Evolutionary conservation across 2,329 filamentous ascomycete genomes (phyloP), one percentile per base, ranked within the genome.

Genomic region (Colletotrichum sp.): DNA sequence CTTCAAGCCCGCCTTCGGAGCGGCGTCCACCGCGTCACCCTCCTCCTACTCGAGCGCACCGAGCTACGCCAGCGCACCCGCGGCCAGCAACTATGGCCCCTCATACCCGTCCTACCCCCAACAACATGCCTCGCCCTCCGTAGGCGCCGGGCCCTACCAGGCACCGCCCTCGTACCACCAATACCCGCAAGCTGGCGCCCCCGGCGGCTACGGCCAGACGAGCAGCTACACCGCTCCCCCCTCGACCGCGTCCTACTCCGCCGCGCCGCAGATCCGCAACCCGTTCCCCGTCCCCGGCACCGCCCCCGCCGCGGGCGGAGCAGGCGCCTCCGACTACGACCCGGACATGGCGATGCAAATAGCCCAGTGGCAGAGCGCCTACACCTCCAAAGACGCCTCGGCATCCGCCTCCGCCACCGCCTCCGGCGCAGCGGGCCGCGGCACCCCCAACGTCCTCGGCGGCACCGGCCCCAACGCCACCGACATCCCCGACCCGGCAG

Each of bases 341-440:
- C 92, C 95, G 5, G 95, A 98, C 79, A 94, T 95, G 87, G 95
- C 97, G 73, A 95, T 95, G 34, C 95, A 97, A 84, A 96, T 98
- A 77, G 96, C 96, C 65, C 95, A 98, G 84, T 98, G 96, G 95
- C 96, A 98, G 85, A 96, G 94, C 84, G 95, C 96, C 30, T 98
- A 98, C 84, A 82, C 83, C 43, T 38, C 43, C 21, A 73, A 56
- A 58, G 73, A 76, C 32, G 24, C 43, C 48, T 60, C 52, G 24
- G 55, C 52, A n/a, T 26, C 56, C 2, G 36, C 56, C 43, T 34
- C 67, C 18, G 36, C 56, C 5, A 79, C 77, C 8, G 67, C 69
- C 12, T 70, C 78, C 77, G 73, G 77, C 77, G 67, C 82, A 66
- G 79, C 77, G 71, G 72, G 77, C 77, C 81, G 79, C 73, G 78